A percentile compares a stretch with the other conserved stretches of the same genome.
Evolutionary conservation across 106 monocot genomes (phyloP).

Genomic region (Hemerocallis citrina): DNA sequence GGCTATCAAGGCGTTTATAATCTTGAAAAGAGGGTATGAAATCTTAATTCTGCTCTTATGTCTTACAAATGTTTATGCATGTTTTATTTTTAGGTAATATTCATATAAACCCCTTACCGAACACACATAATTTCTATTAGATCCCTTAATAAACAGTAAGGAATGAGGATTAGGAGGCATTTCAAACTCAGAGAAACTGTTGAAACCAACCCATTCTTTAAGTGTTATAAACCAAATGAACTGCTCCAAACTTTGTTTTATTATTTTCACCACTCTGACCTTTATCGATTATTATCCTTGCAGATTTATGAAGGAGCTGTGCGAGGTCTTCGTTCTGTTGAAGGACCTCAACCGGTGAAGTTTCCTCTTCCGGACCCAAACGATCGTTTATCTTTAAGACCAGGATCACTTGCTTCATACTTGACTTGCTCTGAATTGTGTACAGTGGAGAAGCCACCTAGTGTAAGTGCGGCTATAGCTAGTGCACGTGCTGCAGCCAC

Average conservation of each 20-base stretch:
- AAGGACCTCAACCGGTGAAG: slow-evolving; percentile 66
- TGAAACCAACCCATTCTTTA: no score
- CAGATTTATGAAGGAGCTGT: slow-evolving; percentile 77
- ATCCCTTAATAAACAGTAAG: no score
- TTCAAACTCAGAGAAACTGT: no score
- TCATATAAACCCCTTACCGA: no score
- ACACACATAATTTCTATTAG: no score
- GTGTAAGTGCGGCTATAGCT: slow-evolving; percentile 53
- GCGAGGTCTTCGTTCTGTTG: slow-evolving; percentile 52
- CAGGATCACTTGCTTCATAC: slow-evolving; percentile 42
- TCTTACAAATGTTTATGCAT: neutral
- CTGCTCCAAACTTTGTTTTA: neutral
- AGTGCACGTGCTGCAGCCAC: slow-evolving; percentile 70
- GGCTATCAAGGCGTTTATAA: slow-evolving; percentile 86
- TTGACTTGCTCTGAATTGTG: slow-evolving; percentile 5
- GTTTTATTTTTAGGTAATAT: neutral
- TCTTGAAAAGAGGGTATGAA: slow-evolving; percentile 57
- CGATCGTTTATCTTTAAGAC: slow-evolving; percentile 43
- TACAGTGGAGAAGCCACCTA: slow-evolving; percentile 17
- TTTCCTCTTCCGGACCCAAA: slow-evolving; percentile 70
- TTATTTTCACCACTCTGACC: neutral
- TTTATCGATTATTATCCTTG: neutral
- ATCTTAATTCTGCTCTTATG: neutral
- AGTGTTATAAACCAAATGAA: no score
- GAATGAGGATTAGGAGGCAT: no score